Evolutionary conservation across 169 alveolate genomes (phyloP).

Genomic region (Eimeria necatrix): DNA sequence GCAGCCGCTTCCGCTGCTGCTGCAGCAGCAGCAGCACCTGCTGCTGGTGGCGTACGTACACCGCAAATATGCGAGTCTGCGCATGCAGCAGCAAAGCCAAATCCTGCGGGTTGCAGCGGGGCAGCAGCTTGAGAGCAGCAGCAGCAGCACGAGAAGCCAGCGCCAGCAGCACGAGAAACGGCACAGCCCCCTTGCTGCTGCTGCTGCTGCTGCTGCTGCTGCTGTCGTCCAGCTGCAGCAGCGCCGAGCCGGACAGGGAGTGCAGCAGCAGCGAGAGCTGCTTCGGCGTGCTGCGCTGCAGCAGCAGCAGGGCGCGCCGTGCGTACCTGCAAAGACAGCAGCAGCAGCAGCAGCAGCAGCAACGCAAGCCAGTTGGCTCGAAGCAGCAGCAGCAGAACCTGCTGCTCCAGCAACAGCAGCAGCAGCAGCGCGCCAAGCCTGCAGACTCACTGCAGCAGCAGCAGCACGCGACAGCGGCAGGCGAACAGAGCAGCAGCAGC

Average conservation of each 20-base stretch:
- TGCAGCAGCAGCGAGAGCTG: constrained; percentile 54
- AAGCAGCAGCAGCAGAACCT: neutral
- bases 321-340: constrained; percentile 11
- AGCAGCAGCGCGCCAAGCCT: neutral
- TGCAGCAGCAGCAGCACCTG: constrained; percentile 55
- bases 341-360: neutral
- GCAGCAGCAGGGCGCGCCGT: constrained; percentile 2
- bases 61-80: constrained; percentile 46
- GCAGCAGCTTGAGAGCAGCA: neutral
- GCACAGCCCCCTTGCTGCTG: neutral
- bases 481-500: neutral
- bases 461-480: neutral
- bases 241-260: neutral
- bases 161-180: constrained; percentile 47
- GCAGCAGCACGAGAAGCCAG: constrained; percentile 52
- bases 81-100: constrained; percentile 53
- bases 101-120: constrained; percentile 50
- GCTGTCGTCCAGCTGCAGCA: constrained; percentile 37
- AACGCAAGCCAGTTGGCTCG: neutral
- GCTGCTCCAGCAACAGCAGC: neutral
- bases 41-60: constrained; percentile 49
- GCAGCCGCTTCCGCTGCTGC: constrained; percentile 41
- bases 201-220: constrained; percentile 57
- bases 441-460: neutral
- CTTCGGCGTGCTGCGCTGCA: neutral